A percentile compares a stretch with the other conserved stretches of the same genome.
These are phyloP conservation scores for Turnera subulata DNA, from an alignment of 345 rosid species.

Conservation along the genomic window DNA sequence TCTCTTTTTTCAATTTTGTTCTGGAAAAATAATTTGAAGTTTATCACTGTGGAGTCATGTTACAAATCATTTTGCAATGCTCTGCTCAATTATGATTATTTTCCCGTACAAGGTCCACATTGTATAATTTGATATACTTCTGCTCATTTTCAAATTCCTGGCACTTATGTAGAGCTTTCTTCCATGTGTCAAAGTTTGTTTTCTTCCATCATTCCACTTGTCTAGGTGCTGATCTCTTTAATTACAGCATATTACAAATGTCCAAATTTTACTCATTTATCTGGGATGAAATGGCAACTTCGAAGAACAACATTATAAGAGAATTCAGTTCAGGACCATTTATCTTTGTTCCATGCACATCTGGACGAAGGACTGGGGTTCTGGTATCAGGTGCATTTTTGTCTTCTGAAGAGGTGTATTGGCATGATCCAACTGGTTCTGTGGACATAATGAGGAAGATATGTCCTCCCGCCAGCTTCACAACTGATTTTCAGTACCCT, in stretches of 20 bases:
- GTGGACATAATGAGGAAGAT: slow-evolving; percentile 46
- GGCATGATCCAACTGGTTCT: slow-evolving; percentile 77
- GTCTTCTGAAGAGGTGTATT: slow-evolving; percentile 62
- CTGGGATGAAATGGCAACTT: slow-evolving; percentile 59
- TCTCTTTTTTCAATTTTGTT: neutral
- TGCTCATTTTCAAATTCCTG: neutral
- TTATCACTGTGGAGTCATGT: neutral
- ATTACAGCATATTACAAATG: slow-evolving; percentile 69
- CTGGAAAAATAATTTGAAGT: neutral
- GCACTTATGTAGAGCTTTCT: too few relatives aligned
- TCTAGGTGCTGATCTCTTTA: slow-evolving; percentile 22
- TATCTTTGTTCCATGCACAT: slow-evolving; percentile 66
- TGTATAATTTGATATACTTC: too few relatives aligned
- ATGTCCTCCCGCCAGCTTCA: slow-evolving; percentile 27
- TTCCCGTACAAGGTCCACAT: neutral
- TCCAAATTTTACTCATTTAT: slow-evolving; percentile 68
- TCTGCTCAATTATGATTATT: neutral
- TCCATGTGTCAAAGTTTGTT: neutral
- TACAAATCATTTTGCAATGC: neutral
- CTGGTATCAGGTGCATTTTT: slow-evolving; percentile 55
- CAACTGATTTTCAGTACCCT: slow-evolving; percentile 24
- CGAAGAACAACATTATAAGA: slow-evolving; percentile 43
- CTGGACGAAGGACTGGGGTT: slow-evolving; percentile 43
- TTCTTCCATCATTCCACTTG: neutral
- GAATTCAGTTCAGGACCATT: slow-evolving; percentile 47